Evolutionary conservation across 441 rosid species (phyloP).

Genomic region (Adansonia gregorii): DNA sequence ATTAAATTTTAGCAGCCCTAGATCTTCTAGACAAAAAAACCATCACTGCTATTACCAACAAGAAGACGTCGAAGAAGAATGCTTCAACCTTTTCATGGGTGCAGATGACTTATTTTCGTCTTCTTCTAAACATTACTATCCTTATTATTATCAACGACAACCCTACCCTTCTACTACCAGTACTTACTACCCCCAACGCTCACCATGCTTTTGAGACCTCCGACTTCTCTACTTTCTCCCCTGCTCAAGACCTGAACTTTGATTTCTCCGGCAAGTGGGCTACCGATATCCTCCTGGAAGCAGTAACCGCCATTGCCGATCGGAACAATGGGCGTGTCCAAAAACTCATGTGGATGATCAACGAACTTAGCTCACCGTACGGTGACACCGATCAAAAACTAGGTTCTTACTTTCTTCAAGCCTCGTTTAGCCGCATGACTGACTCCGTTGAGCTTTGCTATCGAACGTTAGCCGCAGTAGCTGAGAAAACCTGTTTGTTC

Average conservation of each 20-base stretch:
- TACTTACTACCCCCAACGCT: slow-evolving; percentile 21
- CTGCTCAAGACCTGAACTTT: slow-evolving; percentile 50
- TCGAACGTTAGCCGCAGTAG: slow-evolving; percentile 56
- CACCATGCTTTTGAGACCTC: slow-evolving; percentile 44
- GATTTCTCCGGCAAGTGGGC: slow-evolving; percentile 82
- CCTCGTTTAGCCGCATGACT: slow-evolving; percentile 80
- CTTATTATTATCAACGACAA: slow-evolving; percentile 35
- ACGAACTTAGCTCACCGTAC: slow-evolving; percentile 80
- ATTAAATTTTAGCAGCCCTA: slow-evolving; percentile 75
- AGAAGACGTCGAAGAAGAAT: slow-evolving; percentile 73
- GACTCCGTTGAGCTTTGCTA: slow-evolving; percentile 68
- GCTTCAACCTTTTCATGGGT: slow-evolving; percentile 98
- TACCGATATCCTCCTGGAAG: slow-evolving; percentile 61
- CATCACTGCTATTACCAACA: slow-evolving; percentile 42
- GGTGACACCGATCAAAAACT: slow-evolving; percentile 88
- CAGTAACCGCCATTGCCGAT: slow-evolving; percentile 70
- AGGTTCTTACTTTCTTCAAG: slow-evolving; percentile 84
- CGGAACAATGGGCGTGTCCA: slow-evolving; percentile 63
- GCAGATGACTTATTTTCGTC: slow-evolving; percentile 96
- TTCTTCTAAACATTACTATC: slow-evolving; percentile 64
- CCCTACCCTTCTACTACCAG: slow-evolving; percentile 27
- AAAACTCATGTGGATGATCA: slow-evolving; percentile 90
- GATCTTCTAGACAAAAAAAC: slow-evolving; percentile 60
- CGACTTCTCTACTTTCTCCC: slow-evolving; percentile 51
- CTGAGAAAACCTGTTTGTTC: slow-evolving; percentile 73